Evolutionary conservation across 2,329 filamentous ascomycete genomes (phyloP).

Genomic region (Colletotrichum musae): DNA sequence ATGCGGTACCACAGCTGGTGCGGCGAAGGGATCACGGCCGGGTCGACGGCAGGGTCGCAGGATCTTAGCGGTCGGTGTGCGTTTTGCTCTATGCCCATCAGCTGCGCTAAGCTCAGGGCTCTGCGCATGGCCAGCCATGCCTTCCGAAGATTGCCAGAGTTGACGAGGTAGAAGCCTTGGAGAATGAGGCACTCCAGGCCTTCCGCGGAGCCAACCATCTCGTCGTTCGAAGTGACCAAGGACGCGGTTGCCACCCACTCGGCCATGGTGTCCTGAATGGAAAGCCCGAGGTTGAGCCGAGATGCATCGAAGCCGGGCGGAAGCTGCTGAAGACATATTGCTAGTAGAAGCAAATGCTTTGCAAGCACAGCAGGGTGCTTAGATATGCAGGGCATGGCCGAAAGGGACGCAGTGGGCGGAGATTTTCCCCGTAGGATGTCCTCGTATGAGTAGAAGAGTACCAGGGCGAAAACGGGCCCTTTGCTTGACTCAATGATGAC

Average conservation of each 20-base stretch:
- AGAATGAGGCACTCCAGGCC: constrained; percentile 67
- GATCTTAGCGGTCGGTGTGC: constrained; percentile 52
- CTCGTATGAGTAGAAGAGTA: constrained; percentile 46
- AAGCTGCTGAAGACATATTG: constrained; percentile 62
- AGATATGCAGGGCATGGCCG: constrained; percentile 49
- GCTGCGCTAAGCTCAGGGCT: constrained; percentile 65
- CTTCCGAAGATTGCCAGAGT: constrained; percentile 67
- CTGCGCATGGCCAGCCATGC: constrained; percentile 67
- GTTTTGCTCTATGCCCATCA: constrained; percentile 63
- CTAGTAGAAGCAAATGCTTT: constrained; percentile 61
- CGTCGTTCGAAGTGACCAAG: constrained; percentile 65
- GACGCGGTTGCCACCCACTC: constrained; percentile 52
- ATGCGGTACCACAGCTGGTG: constrained; percentile 63
- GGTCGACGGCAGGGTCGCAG: constrained; percentile 54
- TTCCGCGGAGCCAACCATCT: constrained; percentile 65
- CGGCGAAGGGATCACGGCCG: constrained; percentile 41
- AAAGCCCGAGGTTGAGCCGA: constrained; percentile 45
- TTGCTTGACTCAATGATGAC: constrained; percentile 41
- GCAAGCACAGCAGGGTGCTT: constrained; percentile 65
- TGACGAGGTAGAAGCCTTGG: constrained; percentile 63
- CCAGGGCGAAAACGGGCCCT: constrained; percentile 46
- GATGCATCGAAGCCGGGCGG: constrained; percentile 50
- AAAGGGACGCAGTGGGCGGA: constrained; percentile 45
- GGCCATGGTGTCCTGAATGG: constrained; percentile 47
- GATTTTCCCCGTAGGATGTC: constrained; percentile 52